Percentiles rank a stretch among this genome's conserved stretches.
These are phyloP conservation scores for Hypocreales sp. DNA, from an alignment of 2,329 filamentous ascomycete genomes.

Conservation along the genomic window DNA sequence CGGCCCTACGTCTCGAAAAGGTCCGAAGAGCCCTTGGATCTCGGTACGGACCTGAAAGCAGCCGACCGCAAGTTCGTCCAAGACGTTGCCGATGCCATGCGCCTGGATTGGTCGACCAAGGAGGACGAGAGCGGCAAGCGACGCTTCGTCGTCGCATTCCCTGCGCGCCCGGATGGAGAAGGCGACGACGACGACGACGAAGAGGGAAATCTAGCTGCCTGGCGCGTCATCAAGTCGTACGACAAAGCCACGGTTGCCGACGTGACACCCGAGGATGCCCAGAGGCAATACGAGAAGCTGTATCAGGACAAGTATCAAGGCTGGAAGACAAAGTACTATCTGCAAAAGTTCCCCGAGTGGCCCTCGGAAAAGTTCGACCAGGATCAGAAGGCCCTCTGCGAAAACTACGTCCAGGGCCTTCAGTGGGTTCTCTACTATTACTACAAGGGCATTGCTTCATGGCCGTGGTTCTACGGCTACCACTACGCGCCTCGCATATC, in stretches of 20 bases:
- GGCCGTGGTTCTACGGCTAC: slow-evolving; percentile 96
- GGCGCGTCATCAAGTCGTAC: slow-evolving; percentile 76
- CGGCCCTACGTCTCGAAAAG: slow-evolving; percentile 69
- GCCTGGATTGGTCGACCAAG: slow-evolving; percentile 40
- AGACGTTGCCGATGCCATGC: slow-evolving; percentile 54
- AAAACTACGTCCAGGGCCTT: slow-evolving; percentile 94
- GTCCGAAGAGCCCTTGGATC: slow-evolving; percentile 48
- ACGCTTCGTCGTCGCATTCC: slow-evolving; percentile 34
- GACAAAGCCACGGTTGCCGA: slow-evolving; percentile 82
- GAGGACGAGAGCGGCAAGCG: slow-evolving; percentile 40
- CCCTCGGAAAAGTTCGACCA: slow-evolving; percentile 57
- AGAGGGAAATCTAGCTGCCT: slow-evolving; percentile 72
- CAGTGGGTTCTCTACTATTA: slow-evolving; percentile 99
- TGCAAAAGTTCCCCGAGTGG: slow-evolving; percentile 78
- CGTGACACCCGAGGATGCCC: slow-evolving; percentile 60
- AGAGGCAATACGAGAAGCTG: slow-evolving; percentile 63
- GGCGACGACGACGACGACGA: slow-evolving; percentile 34
- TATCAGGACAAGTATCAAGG: slow-evolving; percentile 81
- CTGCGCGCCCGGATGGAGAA: slow-evolving; percentile 37
- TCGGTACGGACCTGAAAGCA: slow-evolving; percentile 59
- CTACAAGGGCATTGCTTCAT: slow-evolving; percentile 90
- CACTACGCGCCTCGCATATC: slow-evolving; percentile 97
- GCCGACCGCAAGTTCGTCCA: slow-evolving; percentile 88
- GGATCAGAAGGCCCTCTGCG: slow-evolving; percentile 67
- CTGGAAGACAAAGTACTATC: slow-evolving; percentile 94